Evolutionary conservation across 371 early-diverging fungal genomes (phyloP).

Genomic region (Sporodiniella umbellata): DNA sequence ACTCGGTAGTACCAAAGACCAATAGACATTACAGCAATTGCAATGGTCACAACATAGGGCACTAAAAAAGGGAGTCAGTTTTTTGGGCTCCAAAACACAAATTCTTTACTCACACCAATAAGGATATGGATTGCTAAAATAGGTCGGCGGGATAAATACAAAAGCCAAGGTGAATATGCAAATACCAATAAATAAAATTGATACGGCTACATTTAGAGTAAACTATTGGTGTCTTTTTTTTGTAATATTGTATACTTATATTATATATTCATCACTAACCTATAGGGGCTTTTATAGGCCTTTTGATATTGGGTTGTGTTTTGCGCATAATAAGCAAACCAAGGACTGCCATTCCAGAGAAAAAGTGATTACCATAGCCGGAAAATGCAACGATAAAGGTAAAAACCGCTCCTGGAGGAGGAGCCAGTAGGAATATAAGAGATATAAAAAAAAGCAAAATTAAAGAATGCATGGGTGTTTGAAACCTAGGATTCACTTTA

Average conservation of each 20-base stretch:
- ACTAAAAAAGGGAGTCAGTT: constrained; percentile 3
- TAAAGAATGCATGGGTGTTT: constrained; percentile 19
- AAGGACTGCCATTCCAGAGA: constrained; percentile 16
- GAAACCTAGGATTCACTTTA: constrained; percentile 17
- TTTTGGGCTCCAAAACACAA: neutral
- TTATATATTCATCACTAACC: constrained; percentile 2
- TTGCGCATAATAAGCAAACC: constrained; percentile 16
- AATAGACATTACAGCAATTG: constrained; percentile 9
- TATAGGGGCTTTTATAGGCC: constrained; percentile 21
- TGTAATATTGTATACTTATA: neutral
- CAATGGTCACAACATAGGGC: constrained; percentile 19
- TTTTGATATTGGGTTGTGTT: constrained; percentile 17
- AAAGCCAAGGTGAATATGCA: constrained; percentile 22
- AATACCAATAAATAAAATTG: constrained; percentile 15
- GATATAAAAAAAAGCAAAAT: constrained; percentile 12
- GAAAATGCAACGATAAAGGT: constrained; percentile 20
- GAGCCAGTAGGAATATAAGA: constrained; percentile 19
- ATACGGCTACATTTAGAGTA: neutral
- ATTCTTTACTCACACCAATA: constrained; percentile 17
- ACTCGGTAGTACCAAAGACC: constrained; percentile 21
- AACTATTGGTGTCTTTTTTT: neutral
- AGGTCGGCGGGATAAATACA: constrained; percentile 20
- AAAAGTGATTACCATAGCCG: constrained; percentile 21
- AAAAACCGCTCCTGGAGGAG: constrained; percentile 23
- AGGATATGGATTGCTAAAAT: constrained; percentile 15